Base-by-base conservation (phyloP, 768 basidiomycete species). In the Erythrobasidium yunnanense region DNA sequence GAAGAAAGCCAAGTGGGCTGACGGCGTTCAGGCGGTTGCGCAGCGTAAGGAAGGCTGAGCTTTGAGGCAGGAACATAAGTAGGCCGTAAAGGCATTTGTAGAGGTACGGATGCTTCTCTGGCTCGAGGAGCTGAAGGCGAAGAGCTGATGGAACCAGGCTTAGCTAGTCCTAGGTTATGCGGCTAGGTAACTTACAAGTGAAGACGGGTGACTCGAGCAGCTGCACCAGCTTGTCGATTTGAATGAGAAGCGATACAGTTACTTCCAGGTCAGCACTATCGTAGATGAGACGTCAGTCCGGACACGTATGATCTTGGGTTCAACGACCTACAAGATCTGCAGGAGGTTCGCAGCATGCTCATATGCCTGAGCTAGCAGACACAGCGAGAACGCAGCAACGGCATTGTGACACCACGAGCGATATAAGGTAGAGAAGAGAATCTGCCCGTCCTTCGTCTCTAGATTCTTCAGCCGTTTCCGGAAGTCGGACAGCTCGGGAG, bases 361-460 rank as follows among this genome's bases (percentile, higher is more conserved):
- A 71, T 99, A 99, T 1, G 95, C 93, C 75, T 99, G 95, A 4
- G 95, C 95, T 25, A 99, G 81, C 29, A 99, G 81, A 75, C 95
- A 99, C 4, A 99, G 81, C 0, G 95, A 90, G 74, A 99, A 95
- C 0, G 90, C 90, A 0, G 95, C 87, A 46, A 97, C 92, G 1
- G 93, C 88, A 73, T 96, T 96, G 72, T 99, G 95, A 75, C 91
- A 97, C 95, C 95, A 99, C 20, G 91, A 97, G 20, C 90, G 82
- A 73, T 99, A 99, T 2, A 99, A 78, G 0, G 87, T 88, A 11
- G 87, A 88, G 75, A 97, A 99, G 22, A 99, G 76, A 17, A 88
- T 88, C 77, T 97, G 95, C 1, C 93, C 92, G 70, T 99, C 95
- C 87, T 90, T 85, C 22, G 87, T 91, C 72, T 97, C 93, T 29